Evolutionary conservation across 306 rosid genomes (phyloP).

Genomic region (Prunus padus): DNA sequence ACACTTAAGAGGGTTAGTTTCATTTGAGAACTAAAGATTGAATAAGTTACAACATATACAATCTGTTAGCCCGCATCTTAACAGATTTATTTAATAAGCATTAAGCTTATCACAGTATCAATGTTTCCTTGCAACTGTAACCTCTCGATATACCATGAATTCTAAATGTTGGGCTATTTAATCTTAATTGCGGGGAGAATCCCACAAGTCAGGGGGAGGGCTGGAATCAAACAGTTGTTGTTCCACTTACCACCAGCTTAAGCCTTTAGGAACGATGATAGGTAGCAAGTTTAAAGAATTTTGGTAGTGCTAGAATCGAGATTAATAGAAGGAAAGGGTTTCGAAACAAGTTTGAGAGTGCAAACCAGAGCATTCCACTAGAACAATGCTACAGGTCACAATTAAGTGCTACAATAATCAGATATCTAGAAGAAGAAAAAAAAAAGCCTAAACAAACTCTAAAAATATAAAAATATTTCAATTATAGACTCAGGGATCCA

Average conservation of each 20-base stretch:
- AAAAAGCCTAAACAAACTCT: not conserved
- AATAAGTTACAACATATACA: not conserved
- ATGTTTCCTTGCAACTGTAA: not conserved
- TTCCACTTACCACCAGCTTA: not conserved
- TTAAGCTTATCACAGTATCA: not conserved
- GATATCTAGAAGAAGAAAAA: not conserved
- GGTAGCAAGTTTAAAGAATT: not conserved
- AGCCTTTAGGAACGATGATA: not conserved
- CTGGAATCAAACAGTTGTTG: not conserved
- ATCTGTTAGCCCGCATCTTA: not conserved
- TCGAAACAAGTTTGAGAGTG: conserved; percentile 15
- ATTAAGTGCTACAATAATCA: not conserved
- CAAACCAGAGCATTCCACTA: not conserved
- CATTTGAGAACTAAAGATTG: not conserved
- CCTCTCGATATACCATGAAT: not conserved
- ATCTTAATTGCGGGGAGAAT: not conserved
- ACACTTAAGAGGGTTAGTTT: not conserved
- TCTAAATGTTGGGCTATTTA: not conserved
- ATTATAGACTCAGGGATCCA: not conserved
- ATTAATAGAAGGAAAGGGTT: not conserved
- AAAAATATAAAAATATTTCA: not conserved
- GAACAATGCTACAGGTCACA: not conserved
- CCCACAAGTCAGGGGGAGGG: not conserved
- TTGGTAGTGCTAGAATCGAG: not conserved
- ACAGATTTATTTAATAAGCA: not conserved